Base-by-base conservation (phyloP, 192 early-diverging fungal species). In the Backusella sp. region DNA sequence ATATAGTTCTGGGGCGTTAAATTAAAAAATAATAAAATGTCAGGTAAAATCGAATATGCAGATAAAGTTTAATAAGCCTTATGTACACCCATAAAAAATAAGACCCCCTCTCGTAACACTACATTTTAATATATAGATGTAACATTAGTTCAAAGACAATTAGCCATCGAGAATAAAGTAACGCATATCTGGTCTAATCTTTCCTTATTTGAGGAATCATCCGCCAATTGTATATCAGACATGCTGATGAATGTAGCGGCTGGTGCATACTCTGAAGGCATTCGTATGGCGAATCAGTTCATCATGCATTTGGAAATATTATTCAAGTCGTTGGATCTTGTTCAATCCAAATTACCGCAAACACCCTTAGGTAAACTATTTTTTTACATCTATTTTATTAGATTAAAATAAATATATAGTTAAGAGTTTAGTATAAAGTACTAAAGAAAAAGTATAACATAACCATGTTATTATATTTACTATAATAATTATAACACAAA, bases 151-250 rank as follows among this genome's bases (percentile, higher is more conserved):
- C 41, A 78, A 66, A 80, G 83, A 14, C 91, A 95, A 78, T 80
- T 84, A 72, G 82, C 79, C n/a, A 92, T 90, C 68, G 94, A 97
- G 72, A 91, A 97, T 73, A 94, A 96, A 79, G 94, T 94, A n/a
- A 92, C 87, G 66, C 83, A 87, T 52, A 93, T 97, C 35, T 90
- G 94, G 84, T 87, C 89, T n/a, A 91, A 96, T 6, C 82, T 96
- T 23, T 91, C 91, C 7, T 88, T 88, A 12, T 97, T 94, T 85
- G 95, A 97, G 71, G 95, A 96, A 73, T 94, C 93, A 1, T 89
- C 92, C 1, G 94, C 95, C 0, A 89, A 92, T 4, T 94, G 92
- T 83, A 96, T 97, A 73, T 92, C 92, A 6, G 93, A 94, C 46
- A 97, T 96, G 90, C 86, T 97, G 14, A 73, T 94, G 70, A 89